A percentile compares a stretch with the other conserved stretches of the same genome.
Evolutionary conservation across 208 protist species (phyloP).

Genomic region (Leishmania aethiopica): DNA sequence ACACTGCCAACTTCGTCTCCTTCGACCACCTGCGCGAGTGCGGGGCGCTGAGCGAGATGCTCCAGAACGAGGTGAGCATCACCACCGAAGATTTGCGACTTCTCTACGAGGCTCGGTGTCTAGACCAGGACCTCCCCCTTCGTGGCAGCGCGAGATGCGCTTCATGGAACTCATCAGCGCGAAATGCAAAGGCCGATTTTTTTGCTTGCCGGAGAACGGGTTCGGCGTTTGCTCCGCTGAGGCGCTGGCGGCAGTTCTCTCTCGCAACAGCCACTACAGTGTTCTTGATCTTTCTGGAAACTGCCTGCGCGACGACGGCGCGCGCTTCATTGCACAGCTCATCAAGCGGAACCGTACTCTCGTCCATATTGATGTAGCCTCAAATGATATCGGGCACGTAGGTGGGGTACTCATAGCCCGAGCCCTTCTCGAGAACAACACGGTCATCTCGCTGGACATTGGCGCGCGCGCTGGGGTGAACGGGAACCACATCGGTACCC

Average conservation of each 20-base stretch:
- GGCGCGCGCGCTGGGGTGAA: constrained; percentile 86
- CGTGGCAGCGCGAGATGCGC: constrained; percentile 88
- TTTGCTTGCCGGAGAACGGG: constrained; percentile 88
- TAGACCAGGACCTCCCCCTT: constrained; percentile 83
- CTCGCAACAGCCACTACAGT: constrained; percentile 80
- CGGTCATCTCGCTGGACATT: constrained; percentile 92
- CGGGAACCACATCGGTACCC: constrained; percentile 90
- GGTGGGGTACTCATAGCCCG: constrained; percentile 79
- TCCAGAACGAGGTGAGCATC: constrained; percentile 71
- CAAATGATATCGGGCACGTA: constrained; percentile 89
- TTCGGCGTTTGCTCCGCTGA: constrained; percentile 75
- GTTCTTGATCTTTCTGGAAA: constrained; percentile 93
- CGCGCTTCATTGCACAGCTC: constrained; percentile 76
- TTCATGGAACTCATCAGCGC: constrained; percentile 93
- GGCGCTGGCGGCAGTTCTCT: constrained; percentile 80
- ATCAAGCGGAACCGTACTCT: constrained; percentile 77
- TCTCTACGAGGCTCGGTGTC: constrained; percentile 87
- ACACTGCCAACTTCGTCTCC: constrained; percentile 88
- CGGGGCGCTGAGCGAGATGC: constrained; percentile 49
- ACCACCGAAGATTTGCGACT: constrained; percentile 73
- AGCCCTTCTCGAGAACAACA: constrained; percentile 86
- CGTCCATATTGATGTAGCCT: constrained; percentile 86
- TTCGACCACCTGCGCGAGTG: constrained; percentile 78
- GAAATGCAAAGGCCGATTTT: constrained; percentile 89
- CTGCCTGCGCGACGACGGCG: constrained; percentile 87